Evolutionary conservation across 768 basidiomycete genomes (phyloP), one percentile per base, ranked within the genome.

Genomic region (Collybiopsis luxurians): DNA sequence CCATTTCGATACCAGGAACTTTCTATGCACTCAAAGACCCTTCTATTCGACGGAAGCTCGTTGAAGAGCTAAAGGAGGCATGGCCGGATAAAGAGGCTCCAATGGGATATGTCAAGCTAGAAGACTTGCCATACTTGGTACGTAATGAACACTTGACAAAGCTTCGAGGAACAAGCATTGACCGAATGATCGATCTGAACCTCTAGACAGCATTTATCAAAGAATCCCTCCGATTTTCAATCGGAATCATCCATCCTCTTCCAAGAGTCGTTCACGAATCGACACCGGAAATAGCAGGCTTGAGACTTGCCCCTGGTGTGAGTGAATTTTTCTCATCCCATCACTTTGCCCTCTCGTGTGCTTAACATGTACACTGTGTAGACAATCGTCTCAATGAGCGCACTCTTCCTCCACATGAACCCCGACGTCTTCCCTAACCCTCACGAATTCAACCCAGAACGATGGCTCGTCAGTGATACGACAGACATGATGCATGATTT

Each of bases 141-240:
- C 24, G 71, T 62, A 12, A 28, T 23, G 1, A 2, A 30, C 13
- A 34, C 50, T 39, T 51, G 31, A 23, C 30, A n/a, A 4, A 30
- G 11, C 31, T n/a, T n/a, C n/a, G n/a, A n/a, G n/a, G n/a, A n/a
- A n/a, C n/a, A n/a, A n/a, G n/a, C n/a, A n/a, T n/a, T n/a, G n/a
- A n/a, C n/a, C n/a, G n/a, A n/a, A n/a, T n/a, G n/a, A n/a, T n/a
- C n/a, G n/a, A n/a, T n/a, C n/a, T n/a, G n/a, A n/a, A 34, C 12
- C 11, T 45, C 19, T 53, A 80, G 79, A 76, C 74, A 1, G 78
- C 77, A 5, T 75, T 81, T 23, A 70, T 79, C 27, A 79, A 79
- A 55, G 79, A 81, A 61, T 70, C 77, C 0, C 68, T 80, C 43
- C 67, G 79, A 21, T 67, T 79, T 60, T 68, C 71, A 23, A 70